A percentile compares a stretch with the other conserved stretches of the same genome.
These are phyloP conservation scores for Syncephalastrum contaminatum DNA, from an alignment of 371 early-diverging fungal species.

Conservation along the genomic window DNA sequence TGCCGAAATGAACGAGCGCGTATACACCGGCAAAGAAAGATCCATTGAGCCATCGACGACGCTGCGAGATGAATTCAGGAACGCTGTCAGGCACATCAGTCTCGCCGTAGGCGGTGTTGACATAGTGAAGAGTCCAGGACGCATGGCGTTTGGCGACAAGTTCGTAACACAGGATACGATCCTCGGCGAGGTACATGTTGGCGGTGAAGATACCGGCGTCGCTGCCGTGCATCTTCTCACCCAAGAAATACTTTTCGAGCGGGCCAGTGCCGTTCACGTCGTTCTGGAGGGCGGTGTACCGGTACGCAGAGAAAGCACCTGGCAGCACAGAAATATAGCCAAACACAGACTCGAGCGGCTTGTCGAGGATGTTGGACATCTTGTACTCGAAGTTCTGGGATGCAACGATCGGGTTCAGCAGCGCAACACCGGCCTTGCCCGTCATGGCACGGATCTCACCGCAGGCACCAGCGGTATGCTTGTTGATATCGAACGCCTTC, in stretches of 20 bases:
- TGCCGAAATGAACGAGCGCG: conserved; percentile 74
- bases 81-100: conserved; percentile 87
- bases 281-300: conserved; percentile 85
- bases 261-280: conserved; percentile 70
- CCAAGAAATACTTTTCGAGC: conserved; percentile 88
- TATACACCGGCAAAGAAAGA: conserved; percentile 94
- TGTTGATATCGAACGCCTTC: conserved; percentile 90
- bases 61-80: conserved; percentile 84
- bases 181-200: conserved; percentile 84
- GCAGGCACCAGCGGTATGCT: conserved; percentile 89
- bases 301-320: conserved; percentile 96
- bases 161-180: conserved; percentile 89
- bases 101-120: conserved; percentile 73
- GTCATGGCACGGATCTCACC: conserved; percentile 94
- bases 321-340: conserved; percentile 96
- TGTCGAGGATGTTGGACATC: conserved; percentile 97
- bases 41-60: conserved; percentile 92
- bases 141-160: conserved; percentile 75
- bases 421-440: conserved; percentile 62
- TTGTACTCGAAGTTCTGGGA: conserved; percentile 96
- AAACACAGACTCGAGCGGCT: conserved; percentile 95
- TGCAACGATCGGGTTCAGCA: conserved; percentile 84
- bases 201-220: conserved; percentile 67
- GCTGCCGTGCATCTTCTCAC: conserved; percentile 83
- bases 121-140: conserved; percentile 69